Evolutionary conservation across 2,329 filamentous ascomycete genomes (phyloP), one percentile per base, ranked within the genome.

Genomic region (Nemania serpens): DNA sequence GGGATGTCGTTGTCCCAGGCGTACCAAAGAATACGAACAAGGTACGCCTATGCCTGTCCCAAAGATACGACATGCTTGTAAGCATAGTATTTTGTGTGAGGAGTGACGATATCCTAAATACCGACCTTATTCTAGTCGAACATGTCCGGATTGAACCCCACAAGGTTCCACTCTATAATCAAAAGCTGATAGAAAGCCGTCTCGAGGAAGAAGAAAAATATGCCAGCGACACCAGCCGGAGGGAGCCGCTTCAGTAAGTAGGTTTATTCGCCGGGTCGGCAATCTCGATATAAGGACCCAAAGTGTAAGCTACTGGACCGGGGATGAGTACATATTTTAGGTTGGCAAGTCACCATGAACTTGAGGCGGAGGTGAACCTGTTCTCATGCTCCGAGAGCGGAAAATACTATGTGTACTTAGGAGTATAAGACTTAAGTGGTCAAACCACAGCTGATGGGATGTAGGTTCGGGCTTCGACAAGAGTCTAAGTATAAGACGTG

Each of bases 81-180:
- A 62, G 52, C n/a, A n/a, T 47, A 11, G 20, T 12, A 9, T 11
- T 29, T 10, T 5, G 13, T n/a, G 34, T 9, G 7, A 29, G 13
- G 20, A 54, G 13, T 48, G 17, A 33, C 5, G 7, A n/a, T 39
- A 25, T 39, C n/a, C 5, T 45, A 11, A 18, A 15, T 13, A 49
- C 62, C 47, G 18, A 69, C 66, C 88, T 12, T 85, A 75, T 88
- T 88, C 65, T 86, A 84, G 68, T 89, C 84, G 74, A 91, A 92
- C 80, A 93, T 91, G 74, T 93, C 89, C 0, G 82, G 82, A 78
- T 91, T 91, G 70, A 90, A 20, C 93, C 88, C 90, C 90, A 93
- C 0, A 89, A 89, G 0, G 87, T 90, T 1, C 88, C 88, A 70
- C 90, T 90, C 88, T 88, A 91, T 0, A 84, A 83, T 0, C n/a